Conservation (phyloP, 1,284 basidiomycete genomes). For the Ustilago sp. region DNA sequence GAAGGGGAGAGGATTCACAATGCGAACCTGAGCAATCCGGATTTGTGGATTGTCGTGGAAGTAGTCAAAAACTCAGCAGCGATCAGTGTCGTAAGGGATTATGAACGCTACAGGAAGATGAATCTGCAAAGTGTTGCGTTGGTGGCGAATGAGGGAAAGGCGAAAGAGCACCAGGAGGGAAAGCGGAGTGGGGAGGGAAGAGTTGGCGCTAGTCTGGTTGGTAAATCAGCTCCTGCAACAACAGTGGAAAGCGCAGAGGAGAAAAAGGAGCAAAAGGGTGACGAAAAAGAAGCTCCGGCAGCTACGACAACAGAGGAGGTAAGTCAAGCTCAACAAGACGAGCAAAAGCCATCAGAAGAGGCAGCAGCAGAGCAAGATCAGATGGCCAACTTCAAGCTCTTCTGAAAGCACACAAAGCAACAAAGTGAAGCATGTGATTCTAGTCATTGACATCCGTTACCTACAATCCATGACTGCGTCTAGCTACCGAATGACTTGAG, state of each 20-base stretch:
- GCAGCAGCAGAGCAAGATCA: constrained; percentile 8
- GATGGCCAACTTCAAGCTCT: constrained; percentile 37
- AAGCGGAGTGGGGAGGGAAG: constrained; percentile 9
- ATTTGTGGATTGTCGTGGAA: constrained; percentile 59
- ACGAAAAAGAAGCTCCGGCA: background rate
- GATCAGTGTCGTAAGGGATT: constrained; percentile 50
- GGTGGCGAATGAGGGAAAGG: constrained; percentile 31
- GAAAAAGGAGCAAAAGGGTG: background rate
- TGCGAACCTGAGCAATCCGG: constrained; percentile 53
- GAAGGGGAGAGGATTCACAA: constrained; percentile 33
- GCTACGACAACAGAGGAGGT: background rate
- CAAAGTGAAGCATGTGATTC: background rate
- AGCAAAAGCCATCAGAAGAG: background rate
- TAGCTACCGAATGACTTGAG: constrained; percentile 53
- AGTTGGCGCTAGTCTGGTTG: constrained; percentile 23
- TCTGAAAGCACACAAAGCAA: constrained; percentile 4
- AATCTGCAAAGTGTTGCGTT: constrained; percentile 56
- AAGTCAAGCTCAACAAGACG: background rate
- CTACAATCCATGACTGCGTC: background rate
- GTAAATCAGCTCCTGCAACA: constrained; percentile 5
- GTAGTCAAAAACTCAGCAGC: constrained; percentile 61
- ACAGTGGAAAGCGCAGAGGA: background rate
- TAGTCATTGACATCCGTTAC: background rate
- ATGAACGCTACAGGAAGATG: constrained; percentile 50
- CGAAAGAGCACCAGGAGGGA: constrained; percentile 1